Percentiles rank a stretch among this genome's conserved stretches.
These are phyloP conservation scores for Penicillium corylophilum DNA, from an alignment of 2,329 filamentous ascomycete species.

Conservation along the genomic window DNA sequence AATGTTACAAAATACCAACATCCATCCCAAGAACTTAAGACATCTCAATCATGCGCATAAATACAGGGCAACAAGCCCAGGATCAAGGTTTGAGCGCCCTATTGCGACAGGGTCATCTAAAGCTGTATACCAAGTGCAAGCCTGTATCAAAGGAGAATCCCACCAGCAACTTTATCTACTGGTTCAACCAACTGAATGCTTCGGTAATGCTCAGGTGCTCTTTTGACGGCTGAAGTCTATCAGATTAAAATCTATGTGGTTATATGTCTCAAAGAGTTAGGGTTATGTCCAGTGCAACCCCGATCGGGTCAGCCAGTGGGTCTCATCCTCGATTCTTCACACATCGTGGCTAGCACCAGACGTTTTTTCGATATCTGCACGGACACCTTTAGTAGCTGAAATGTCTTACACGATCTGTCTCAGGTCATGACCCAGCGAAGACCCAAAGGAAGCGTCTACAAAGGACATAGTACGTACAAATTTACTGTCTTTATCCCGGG, in stretches of 20 bases:
- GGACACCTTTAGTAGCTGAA: slow-evolving; percentile 13
- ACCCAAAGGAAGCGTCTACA: neutral
- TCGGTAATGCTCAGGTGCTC: neutral
- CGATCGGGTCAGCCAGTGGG: slow-evolving; percentile 5
- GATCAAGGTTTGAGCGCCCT: neutral
- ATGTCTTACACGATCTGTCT: slow-evolving; percentile 13
- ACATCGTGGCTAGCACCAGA: slow-evolving; percentile 4
- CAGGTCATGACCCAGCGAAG: neutral
- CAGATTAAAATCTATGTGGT: neutral
- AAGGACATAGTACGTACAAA: neutral
- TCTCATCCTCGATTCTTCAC: slow-evolving; percentile 1
- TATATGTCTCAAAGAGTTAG: neutral
- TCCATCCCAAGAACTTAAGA: too few species aligned
- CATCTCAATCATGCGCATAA: too few species aligned
- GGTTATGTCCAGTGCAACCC: neutral
- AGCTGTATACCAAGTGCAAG: neutral
- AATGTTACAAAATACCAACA: too few species aligned
- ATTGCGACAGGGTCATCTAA: neutral
- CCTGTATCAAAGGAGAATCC: neutral
- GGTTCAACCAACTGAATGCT: neutral
- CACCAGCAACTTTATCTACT: neutral
- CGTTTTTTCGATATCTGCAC: slow-evolving; percentile 10
- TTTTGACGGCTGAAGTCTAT: neutral
- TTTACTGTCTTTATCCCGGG: neutral
- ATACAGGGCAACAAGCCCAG: too few species aligned